Evolutionary conservation across 2,329 filamentous ascomycete genomes (phyloP), one percentile per base, ranked within the genome.

Genomic region (Aspergillus amoenus): DNA sequence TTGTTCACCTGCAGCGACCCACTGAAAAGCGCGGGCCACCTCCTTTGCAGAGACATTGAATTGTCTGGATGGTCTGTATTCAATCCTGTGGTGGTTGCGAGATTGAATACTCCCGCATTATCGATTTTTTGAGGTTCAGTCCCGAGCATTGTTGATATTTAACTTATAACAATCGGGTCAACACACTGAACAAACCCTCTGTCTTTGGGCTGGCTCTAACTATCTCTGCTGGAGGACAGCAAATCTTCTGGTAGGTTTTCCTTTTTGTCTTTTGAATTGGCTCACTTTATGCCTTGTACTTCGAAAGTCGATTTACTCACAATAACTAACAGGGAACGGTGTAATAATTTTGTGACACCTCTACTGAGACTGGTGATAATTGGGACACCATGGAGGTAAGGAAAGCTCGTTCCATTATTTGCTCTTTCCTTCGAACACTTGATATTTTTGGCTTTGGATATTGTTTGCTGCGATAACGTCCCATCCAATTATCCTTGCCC

Each of bases 361-460:
- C 6, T 37, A 15, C 27, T 21, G 34, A 12, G 7, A 18, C 27
- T 22, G 32, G 15, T 34, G 22, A 37, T 37, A 41, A 30, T 17
- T 11, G 27, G 37, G 15, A 55, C 52, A 18, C 51, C 11, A 60
- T 60, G 58, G 58, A 60, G 55, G 58, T 60, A 60, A 60, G 58
- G 22, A 45, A 5, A 37, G 32, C 18, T 17, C 41, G 37, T 49
- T 53, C 54, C 18, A 7, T 39, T 44, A 24, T 39, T 21, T 49
- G 15, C 30, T 51, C 11, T 30, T 15, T 42, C 9, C 24, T 21
- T 46, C 11, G 34, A 27, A 30, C 21, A 27, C 13, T 18, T 15
- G 13, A 40, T n/a, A 41, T 42, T 34, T 6, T 17, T 27, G 9
- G 15, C n/a, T 37, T 30, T 22, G 15, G 12, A 5, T 13, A 18